Percentiles rank a stretch among this genome's conserved stretches.
These are phyloP conservation scores for Xylariaceae sp. DNA, from an alignment of 2,329 filamentous ascomycete genomes.

Conservation along the genomic window DNA sequence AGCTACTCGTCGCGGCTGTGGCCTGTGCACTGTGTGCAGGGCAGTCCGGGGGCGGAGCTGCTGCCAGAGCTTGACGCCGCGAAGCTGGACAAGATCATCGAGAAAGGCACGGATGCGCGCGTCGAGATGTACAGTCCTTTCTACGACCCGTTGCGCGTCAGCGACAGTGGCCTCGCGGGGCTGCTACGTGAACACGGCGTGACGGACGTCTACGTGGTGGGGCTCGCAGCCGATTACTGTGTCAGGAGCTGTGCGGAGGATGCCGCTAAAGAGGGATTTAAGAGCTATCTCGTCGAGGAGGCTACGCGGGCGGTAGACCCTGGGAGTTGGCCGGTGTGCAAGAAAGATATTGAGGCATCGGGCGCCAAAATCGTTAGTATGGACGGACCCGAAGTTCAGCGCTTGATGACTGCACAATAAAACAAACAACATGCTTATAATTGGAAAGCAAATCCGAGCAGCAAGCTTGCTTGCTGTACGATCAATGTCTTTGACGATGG, in stretches of 20 bases:
- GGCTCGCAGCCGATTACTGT: constrained; percentile 86
- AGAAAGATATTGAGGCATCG: constrained; percentile 49
- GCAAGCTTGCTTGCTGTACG: too few species aligned
- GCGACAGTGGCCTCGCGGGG: constrained; percentile 61
- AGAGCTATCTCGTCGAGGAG: constrained; percentile 73
- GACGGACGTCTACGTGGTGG: constrained; percentile 81
- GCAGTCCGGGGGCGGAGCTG: constrained; percentile 68
- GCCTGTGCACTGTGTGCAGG: constrained; percentile 86
- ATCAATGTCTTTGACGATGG: too few species aligned
- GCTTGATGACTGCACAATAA: constrained; percentile 37
- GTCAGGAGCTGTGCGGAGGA: constrained; percentile 80
- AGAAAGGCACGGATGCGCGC: constrained; percentile 71
- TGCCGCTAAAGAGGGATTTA: constrained; percentile 72
- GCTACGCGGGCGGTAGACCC: constrained; percentile 71
- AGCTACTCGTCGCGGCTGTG: constrained; percentile 71
- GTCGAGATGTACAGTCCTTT: constrained; percentile 97
- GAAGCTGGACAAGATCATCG: constrained; percentile 63
- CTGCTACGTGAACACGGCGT: constrained; percentile 56
- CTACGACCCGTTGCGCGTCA: constrained; percentile 70
- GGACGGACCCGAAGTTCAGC: constrained; percentile 54
- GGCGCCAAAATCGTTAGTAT: constrained; percentile 64
- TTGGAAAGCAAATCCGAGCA: too few species aligned
- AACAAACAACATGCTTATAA: background rate
- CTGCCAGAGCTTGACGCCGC: constrained; percentile 65
- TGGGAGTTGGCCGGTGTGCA: constrained; percentile 53